Evolutionary conservation across 2,329 filamentous ascomycete species (phyloP), one percentile per base, ranked within the genome.

Genomic region (Penicillium sp.): DNA sequence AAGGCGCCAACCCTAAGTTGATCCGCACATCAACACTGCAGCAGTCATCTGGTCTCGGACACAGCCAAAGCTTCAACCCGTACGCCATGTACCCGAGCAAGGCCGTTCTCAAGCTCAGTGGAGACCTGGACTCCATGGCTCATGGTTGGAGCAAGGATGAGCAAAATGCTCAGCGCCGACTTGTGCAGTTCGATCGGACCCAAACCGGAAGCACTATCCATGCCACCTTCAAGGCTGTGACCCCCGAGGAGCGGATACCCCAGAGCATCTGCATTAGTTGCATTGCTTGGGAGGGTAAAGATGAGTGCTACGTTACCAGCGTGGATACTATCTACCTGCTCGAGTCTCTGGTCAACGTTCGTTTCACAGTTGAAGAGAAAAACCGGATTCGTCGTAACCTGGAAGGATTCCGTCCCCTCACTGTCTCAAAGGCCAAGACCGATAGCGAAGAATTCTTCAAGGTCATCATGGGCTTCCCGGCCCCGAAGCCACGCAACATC

Each of bases 371-470:
- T 4, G 93, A 97, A 72, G 94, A 97, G 79, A 99, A 97, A 85
- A 99, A 99, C 74, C 87, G 94, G 50, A 97, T 99, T 66, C 88
- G 94, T 27, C 87, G 94, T 60, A 99, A 99, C 69, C 81, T 99
- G 31, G 94, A 99, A 73, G 92, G 92, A 0, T 97, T 96, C 79
- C 87, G 90, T 33, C 94, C 94, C 1, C 77, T 91, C 61, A 99
- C 94, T 0, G 92, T 99, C 18, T 96, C 92, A 64, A 99, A 99
- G 75, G 86, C 87, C 55, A 96, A 96, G 76, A 70, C 86, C 1
- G 93, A 97, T 56, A 96, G 90, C 71, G 93, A 97, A 73, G 91
- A 95, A 53, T 97, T 97, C 75, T 97, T 97, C 85, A 97, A 97
- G 78, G 83, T 97, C 67, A 97, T 99, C 76, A 99, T 99, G 94